Base-by-base conservation (phyloP, 2,329 filamentous ascomycete genomes). In the Bipolaris victoriae region DNA sequence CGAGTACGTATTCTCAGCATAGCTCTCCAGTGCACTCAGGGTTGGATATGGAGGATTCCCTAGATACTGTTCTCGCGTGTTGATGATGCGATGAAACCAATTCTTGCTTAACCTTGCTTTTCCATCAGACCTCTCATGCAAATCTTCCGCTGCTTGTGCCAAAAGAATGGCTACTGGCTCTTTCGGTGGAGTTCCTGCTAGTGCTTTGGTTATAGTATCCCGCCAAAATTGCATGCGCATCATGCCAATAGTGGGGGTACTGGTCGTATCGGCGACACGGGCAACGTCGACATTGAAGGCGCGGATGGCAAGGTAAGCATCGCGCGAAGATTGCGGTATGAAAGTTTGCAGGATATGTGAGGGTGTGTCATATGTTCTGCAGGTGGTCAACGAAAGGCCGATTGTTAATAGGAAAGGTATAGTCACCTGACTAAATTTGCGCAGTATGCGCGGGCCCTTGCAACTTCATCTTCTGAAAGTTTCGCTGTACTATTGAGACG, bases 171-270 rank as follows among this genome's bases (percentile, higher is more conserved):
- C 94, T 40, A 97, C 91, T 20, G 95, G 95, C 74, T 99, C 93
- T 70, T 92, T 91, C 1, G 93, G 92, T 1, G 95, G 93, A 0
- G 82, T 81, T 31, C 90, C 90, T 1, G 89, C 83, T 58, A 97
- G 89, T 1, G 91, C 90, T 60, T 89, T 88, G 52, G 89, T 85
- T 49, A 99, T 81, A 4, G 91, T 87, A 67, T 98, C 93, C 48
- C 91, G 87, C 91, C 95, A 98, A 81, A 98, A 98, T 76, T 97
- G 91, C 77, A 97, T 89, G 63, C 95, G 92, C 83, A 98, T 87
- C 50, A 88, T 83, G 48, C 92, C 94, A 59, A 98, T 90, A 3
- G 89, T 89, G n/a, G 90, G 87, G 59, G 90, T 95, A 45, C 91
- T 95, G 18, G 95, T 93, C 11, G 90, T 87, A 77, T 98, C 94